Evolutionary conservation across 768 basidiomycete species (phyloP).

Genomic region (Lentinula guzmanii): DNA sequence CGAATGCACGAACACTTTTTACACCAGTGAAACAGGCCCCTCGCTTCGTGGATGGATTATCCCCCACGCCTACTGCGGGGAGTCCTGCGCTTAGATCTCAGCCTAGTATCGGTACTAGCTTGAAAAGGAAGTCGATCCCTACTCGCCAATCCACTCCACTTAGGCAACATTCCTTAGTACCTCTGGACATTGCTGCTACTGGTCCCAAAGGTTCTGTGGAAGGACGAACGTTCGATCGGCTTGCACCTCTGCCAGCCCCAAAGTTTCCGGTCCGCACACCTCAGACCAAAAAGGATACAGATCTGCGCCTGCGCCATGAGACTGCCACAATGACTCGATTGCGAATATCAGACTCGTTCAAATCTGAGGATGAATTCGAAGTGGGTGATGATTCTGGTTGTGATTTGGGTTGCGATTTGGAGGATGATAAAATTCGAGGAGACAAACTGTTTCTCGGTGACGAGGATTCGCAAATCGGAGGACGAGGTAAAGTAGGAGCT

Average conservation of each 20-base stretch:
- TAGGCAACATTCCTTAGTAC: constrained; percentile 39
- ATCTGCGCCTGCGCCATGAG: constrained; percentile 41
- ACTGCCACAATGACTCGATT: constrained; percentile 62
- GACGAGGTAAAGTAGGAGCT: constrained; percentile 15
- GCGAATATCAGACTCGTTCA: constrained; percentile 49
- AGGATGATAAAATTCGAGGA: constrained; percentile 24
- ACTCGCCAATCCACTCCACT: constrained; percentile 48
- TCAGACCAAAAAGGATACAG: constrained; percentile 49
- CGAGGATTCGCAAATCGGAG: constrained; percentile 16
- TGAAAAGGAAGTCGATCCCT: constrained; percentile 60
- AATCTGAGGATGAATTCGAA: constrained; percentile 38
- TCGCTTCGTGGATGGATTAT: constrained; percentile 26
- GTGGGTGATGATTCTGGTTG: constrained; percentile 46
- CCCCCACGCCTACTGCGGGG: constrained; percentile 15
- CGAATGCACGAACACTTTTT: constrained; percentile 44
- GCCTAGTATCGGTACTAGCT: constrained; percentile 39
- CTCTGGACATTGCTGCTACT: constrained; percentile 40
- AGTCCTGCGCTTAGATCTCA: constrained; percentile 17
- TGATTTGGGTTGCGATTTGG: constrained; percentile 29
- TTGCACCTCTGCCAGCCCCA: constrained; percentile 50
- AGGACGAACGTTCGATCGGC: constrained; percentile 35
- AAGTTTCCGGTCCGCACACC: constrained; percentile 44
- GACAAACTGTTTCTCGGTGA: constrained; percentile 27
- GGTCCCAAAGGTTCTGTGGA: constrained; percentile 21
- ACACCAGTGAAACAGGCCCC: constrained; percentile 56